A percentile compares a stretch with the other conserved stretches of the same genome.
Evolutionary conservation across 75 land plant genomes (phyloP).

Genomic region (Cupressus sempervirens): DNA sequence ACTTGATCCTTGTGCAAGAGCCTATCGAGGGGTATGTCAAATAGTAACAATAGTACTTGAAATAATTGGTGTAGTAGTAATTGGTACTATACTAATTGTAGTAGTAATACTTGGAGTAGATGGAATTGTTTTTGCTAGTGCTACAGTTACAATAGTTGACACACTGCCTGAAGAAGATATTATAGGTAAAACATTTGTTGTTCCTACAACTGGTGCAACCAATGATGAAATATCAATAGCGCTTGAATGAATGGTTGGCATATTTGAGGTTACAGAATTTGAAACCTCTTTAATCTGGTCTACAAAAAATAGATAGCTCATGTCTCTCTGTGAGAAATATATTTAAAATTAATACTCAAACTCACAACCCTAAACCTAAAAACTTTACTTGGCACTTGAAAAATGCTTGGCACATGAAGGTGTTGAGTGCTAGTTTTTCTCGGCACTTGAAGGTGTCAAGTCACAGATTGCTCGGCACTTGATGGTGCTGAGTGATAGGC

Average conservation of each 20-base stretch:
- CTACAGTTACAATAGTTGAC: no score
- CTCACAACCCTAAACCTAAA: no score
- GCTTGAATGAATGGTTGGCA: constrained; percentile 4
- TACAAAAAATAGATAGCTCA: constrained; percentile 27
- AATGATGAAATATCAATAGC: constrained; percentile 13
- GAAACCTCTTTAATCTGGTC: constrained; percentile 36
- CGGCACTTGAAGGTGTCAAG: no score
- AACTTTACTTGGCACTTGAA: no score
- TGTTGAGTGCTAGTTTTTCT: no score
- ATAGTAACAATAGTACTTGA: not conserved
- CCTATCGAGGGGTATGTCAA: not conserved
- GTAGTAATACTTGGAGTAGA: not conserved
- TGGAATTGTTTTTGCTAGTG: not conserved
- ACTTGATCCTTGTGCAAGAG: not conserved
- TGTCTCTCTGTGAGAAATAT: constrained; percentile 25
- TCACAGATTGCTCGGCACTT: no score
- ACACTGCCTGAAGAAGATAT: not conserved
- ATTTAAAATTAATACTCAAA: no score
- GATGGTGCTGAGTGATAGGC: no score
- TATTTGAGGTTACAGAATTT: constrained; percentile 2
- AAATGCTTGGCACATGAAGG: no score
- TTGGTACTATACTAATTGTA: not conserved
- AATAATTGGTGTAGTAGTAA: not conserved
- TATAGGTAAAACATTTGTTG: not conserved
- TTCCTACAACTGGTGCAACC: not conserved